phyloP scores from a whole-genome alignment of 306 rosid species.

The Medicago lupulina region DNA sequence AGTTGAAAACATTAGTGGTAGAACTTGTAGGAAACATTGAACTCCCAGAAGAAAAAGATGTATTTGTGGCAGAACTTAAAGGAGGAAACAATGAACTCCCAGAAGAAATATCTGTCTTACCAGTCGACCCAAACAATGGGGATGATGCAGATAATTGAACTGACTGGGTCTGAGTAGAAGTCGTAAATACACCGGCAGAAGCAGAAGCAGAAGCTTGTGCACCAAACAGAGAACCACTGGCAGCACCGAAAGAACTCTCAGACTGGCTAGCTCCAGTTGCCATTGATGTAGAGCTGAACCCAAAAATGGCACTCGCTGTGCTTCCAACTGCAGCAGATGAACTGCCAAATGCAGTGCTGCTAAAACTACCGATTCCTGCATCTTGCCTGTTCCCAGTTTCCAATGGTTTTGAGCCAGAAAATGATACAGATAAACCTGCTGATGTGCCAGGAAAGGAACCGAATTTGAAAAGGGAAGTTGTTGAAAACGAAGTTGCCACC shows the following conservation, averaged over 20 bases:
- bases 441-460: slow-evolving; percentile 46
- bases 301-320: slow-evolving; percentile 54
- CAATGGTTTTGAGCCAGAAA: slow-evolving; percentile 42
- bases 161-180: slow-evolving; percentile 60
- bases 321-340: slow-evolving; percentile 52
- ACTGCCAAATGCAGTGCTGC: slow-evolving; percentile 50
- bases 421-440: slow-evolving; percentile 44
- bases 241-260: slow-evolving; percentile 41
- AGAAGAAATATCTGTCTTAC: slow-evolving; percentile 54
- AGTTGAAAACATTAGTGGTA: slow-evolving; percentile 44
- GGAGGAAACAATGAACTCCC: slow-evolving; percentile 59
- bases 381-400: slow-evolving; percentile 57
- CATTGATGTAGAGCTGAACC: slow-evolving; percentile 59
- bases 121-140: slow-evolving; percentile 55
- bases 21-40: slow-evolving; percentile 61
- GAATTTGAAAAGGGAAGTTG: slow-evolving; percentile 56
- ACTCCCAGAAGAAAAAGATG: slow-evolving; percentile 63
- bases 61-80: slow-evolving; percentile 50
- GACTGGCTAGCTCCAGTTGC: slow-evolving; percentile 57
- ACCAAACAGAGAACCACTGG: slow-evolving; percentile 46
- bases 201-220: slow-evolving; percentile 52
- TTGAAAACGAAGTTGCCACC: slow-evolving; percentile 50
- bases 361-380: slow-evolving; percentile 47
- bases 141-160: slow-evolving; percentile 58
- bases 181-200: slow-evolving; percentile 51